These are phyloP conservation scores for Nemania sp. DNA, from an alignment of 2,329 filamentous ascomycete genomes.

Conservation along the genomic window DNA sequence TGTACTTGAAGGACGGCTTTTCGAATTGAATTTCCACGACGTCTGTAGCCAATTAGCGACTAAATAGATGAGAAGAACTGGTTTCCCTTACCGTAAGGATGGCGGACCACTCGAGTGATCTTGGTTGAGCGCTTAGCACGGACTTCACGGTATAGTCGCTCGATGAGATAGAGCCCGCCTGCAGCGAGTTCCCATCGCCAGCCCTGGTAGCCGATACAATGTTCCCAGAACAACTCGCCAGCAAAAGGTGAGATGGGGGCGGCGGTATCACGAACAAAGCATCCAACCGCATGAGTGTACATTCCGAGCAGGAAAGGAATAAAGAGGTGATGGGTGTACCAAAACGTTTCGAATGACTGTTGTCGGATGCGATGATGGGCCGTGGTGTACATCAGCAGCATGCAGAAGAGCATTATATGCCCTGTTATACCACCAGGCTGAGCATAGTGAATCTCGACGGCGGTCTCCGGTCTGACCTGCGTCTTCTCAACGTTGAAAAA, in stretches of 20 bases:
- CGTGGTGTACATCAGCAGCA: constrained; percentile 97
- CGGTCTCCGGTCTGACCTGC: constrained; percentile 79
- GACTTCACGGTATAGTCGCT: constrained; percentile 90
- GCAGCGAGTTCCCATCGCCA: constrained; percentile 96
- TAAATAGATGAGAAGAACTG: neutral
- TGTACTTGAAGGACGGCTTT: constrained; percentile 97
- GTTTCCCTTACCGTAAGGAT: constrained; percentile 77
- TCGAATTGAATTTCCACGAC: constrained; percentile 96
- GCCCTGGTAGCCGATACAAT: constrained; percentile 93
- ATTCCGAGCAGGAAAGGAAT: constrained; percentile 91
- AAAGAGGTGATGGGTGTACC: constrained; percentile 99
- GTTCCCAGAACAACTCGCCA: constrained; percentile 79
- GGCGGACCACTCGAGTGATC: constrained; percentile 91
- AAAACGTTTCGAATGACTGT: constrained; percentile 97
- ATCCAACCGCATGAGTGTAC: constrained; percentile 94
- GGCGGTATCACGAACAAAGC: constrained; percentile 87
- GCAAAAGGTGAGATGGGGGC: constrained; percentile 81
- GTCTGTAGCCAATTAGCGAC: constrained; percentile 56
- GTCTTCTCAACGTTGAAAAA: constrained; percentile 93
- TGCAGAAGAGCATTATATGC: constrained; percentile 98
- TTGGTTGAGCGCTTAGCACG: constrained; percentile 80
- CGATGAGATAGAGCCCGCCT: constrained; percentile 81
- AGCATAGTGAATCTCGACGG: constrained; percentile 88
- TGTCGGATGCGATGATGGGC: constrained; percentile 92
- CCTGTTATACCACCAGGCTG: constrained; percentile 91